Evolutionary conservation across 75 land plant species (phyloP), one percentile per base, ranked within the genome.

Genomic region (Selaginella moellendorffii): DNA sequence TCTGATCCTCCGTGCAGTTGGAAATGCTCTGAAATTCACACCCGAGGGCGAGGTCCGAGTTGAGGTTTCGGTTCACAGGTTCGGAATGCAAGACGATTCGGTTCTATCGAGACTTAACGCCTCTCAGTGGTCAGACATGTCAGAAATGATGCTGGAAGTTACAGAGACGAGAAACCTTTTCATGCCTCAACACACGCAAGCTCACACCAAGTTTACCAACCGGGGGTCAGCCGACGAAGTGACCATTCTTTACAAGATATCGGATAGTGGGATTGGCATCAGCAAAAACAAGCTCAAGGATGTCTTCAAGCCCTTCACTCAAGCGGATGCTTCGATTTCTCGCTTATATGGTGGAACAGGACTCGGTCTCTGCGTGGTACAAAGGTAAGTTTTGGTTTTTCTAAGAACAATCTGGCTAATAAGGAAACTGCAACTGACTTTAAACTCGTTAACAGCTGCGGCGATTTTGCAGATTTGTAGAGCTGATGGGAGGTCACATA

Each of bases 401-500:
- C 12, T 18, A 26, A 1, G 61, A n/a, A 1, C 17, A 26, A 18
- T 24, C 1, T 24, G 17, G 19, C 12, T 1, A n/a, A 30, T 1
- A 27, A 27, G 27, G 21, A 20, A 25, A 64, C 21, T 0, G 17
- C 21, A 28, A 17, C 58, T 65, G 24, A 1, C 66, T 65, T 0
- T 0, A 0, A 22, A 22, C 17, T n/a, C 21, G 52, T 31, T 1
- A 66, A 66, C 24, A 28, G 26, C 65, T 28, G 23, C n/a, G 12
- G 1, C 21, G 27, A 17, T 26, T 29, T 54, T 22, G 31, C 70
- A 68, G 70, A 31, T 68, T 68, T 61, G 70, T 68, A 1, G 70
- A 68, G 65, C 70, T 68, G 1, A 30, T 68, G 54, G 70, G 70
- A 28, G 70, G 70, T 25, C 29, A 28, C 1, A 59, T 68, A 22